Evolutionary conservation across 2,329 filamentous ascomycete species (phyloP), one percentile per base, ranked within the genome.

Genomic region (Trichoderma sp.): DNA sequence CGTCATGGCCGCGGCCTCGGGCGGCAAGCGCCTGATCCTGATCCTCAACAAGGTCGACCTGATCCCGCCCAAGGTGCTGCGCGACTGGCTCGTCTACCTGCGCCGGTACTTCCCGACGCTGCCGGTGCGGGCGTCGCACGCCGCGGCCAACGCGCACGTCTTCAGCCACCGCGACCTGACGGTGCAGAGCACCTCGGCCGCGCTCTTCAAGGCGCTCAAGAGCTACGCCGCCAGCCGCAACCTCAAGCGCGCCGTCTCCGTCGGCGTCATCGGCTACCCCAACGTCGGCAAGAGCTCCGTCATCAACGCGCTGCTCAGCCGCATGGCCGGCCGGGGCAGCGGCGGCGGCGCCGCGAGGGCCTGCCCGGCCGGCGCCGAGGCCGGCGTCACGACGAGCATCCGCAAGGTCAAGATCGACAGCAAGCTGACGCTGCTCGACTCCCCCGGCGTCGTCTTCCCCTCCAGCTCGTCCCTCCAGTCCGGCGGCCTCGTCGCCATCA

Each of bases 201-300:
- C 92, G 0, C 86, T 97, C 10, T 93, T 97, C 82, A 91, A 89
- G 72, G 91, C 93, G 0, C 86, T 97, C 67, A 97, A 97, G 82
- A 89, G 91, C 50, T 97, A 91, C 74, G 91, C 93, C 10, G 89
- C 91, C 65, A 86, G 85, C 67, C 90, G 91, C 72, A 89, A 96
- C 75, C 82, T 97, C 70, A 96, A 96, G 83, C 90, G 93, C 64
- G 90, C 93, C 61, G 88, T 96, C 72, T 93, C 91, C 21, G 93
- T 97, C 67, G 93, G 93, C 69, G 91, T 97, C 68, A 96, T 97
- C 71, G 93, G 93, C 30, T 97, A 97, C 77, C 93, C 93, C 72
- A 97, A 97, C 76, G 93, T 97, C 66, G 93, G 93, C 75, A 97
- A 97, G 82, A 96, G 92, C 30, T 97, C 93, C 58, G 92, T 97